A percentile compares a stretch with the other conserved stretches of the same genome.
Evolutionary conservation across 2,329 filamentous ascomycete genomes (phyloP).

Genomic region (Fusarium palustre): DNA sequence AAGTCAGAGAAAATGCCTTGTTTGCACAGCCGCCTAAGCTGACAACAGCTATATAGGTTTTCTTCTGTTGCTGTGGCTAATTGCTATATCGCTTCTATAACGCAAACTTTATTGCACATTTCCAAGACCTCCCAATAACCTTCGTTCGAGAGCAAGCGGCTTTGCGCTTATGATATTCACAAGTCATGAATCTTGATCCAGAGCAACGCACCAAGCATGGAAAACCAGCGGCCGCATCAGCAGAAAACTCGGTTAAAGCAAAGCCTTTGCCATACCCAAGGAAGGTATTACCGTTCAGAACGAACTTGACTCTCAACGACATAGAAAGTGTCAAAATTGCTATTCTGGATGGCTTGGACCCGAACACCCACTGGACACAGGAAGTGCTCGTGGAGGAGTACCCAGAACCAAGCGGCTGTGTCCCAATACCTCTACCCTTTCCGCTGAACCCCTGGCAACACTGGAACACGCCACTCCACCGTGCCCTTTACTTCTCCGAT

Average conservation of each 20-base stretch:
- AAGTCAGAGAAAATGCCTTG: neutral
- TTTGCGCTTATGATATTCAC: too few species aligned
- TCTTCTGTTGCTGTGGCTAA: neutral
- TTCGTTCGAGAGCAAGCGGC: too few species aligned
- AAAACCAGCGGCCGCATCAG: rapidly evolving
- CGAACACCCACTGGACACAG: neutral
- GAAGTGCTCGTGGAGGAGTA: neutral
- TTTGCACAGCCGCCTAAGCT: neutral
- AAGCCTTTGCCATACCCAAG: neutral
- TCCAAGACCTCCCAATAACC: too few species aligned
- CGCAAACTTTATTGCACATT: too few species aligned
- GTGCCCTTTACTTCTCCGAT: neutral
- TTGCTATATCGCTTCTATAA: too few species aligned
- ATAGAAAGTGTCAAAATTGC: neutral
- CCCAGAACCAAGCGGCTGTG: neutral
- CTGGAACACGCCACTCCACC: neutral
- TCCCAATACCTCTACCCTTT: neutral
- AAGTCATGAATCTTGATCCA: neutral
- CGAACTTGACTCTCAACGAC: rapidly evolving
- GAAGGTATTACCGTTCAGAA: rapidly evolving
- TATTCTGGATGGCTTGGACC: neutral
- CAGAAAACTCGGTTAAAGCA: rapidly evolving
- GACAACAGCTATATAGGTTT: neutral
- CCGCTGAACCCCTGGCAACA: neutral
- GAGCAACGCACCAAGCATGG: neutral